Evolutionary conservation across 805 yeast genomes (phyloP), one percentile per base, ranked within the genome.

Genomic region (Ogataea dorogensis): DNA sequence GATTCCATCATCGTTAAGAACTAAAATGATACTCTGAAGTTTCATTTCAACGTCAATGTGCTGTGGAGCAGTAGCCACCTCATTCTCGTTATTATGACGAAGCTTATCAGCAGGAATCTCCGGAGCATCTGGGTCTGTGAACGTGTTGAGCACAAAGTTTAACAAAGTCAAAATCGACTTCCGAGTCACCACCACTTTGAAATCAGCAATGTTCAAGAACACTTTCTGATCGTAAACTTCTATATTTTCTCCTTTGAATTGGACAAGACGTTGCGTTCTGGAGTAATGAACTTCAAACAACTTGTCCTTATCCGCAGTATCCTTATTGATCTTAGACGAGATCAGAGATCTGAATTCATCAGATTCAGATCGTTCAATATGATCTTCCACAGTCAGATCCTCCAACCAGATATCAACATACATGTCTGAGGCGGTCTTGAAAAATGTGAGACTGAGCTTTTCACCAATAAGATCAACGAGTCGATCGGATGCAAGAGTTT

Each of bases 121-220:
- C 5, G 75, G 75, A 1, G 83, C 80, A 43, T 77, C 72, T 0
- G 95, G 95, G 58, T 81, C 81, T 0, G 96, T 83, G 56, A 93
- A 93, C 0, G 98, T 93, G 28, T 87, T 84, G 51, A 89, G 65
- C 2, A 84, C 68, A 56, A 81, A 93, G 56, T 88, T 91, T 45
- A 91, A 61, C 10, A 93, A 64, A 1, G 94, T 82, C 43, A 93
- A 67, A 11, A 85, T 61, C 1, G 95, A 83, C 52, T 77, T 83
- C 31, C 97, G 77, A 0, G 94, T 78, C 5, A 89, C 61, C 2
- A 85, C 81, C 23, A 84, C 70, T 43, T 77, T 77, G 36, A 93
- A 74, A 10, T 94, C 86, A 0, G 96, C 87, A 61, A 93, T 71
- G 27, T 78, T 70, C 33, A 93, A 64, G 7, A 74, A 68, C 5